These are phyloP conservation scores for Gelatoporia subvermispora DNA, from an alignment of 768 basidiomycete species.

Conservation along the genomic window DNA sequence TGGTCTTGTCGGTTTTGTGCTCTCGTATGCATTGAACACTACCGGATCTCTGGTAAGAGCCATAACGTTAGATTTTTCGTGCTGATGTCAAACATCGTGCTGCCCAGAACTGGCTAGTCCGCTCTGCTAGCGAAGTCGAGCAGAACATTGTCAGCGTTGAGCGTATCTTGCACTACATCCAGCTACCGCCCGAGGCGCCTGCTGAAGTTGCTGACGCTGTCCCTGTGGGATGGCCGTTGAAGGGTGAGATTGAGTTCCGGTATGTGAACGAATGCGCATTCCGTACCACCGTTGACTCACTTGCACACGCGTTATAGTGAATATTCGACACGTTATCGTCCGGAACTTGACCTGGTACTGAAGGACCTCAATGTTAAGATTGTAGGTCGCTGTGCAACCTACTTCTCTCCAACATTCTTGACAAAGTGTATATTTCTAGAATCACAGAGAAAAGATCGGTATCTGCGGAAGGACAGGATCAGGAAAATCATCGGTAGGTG, in stretches of 20 bases:
- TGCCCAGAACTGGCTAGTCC: conserved; percentile 72
- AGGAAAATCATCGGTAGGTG: conserved; percentile 67
- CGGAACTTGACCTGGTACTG: conserved; percentile 77
- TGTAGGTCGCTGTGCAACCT: conserved; percentile 32
- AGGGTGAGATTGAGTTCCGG: conserved; percentile 72
- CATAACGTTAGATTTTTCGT: conserved; percentile 1
- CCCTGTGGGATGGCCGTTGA: conserved; percentile 65
- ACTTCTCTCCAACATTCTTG: neutral
- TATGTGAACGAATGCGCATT: conserved; percentile 27
- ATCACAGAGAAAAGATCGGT: conserved; percentile 83
- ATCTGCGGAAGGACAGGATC: conserved; percentile 82
- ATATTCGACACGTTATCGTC: conserved; percentile 76
- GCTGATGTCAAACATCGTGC: neutral
- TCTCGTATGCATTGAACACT: conserved; percentile 81
- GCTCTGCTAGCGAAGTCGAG: conserved; percentile 83
- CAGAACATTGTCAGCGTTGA: conserved; percentile 90
- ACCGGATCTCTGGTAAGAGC: conserved; percentile 68
- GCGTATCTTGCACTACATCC: conserved; percentile 77
- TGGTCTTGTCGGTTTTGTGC: conserved; percentile 79
- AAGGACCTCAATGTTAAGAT: conserved; percentile 68
- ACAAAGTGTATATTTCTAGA: conserved; percentile 33
- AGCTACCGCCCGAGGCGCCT: conserved; percentile 70
- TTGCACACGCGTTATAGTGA: conserved; percentile 39
- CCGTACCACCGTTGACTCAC: neutral
- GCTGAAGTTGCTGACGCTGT: conserved; percentile 58